These are phyloP conservation scores for Salix dunnii DNA, from an alignment of 345 rosid genomes.

Conservation along the genomic window DNA sequence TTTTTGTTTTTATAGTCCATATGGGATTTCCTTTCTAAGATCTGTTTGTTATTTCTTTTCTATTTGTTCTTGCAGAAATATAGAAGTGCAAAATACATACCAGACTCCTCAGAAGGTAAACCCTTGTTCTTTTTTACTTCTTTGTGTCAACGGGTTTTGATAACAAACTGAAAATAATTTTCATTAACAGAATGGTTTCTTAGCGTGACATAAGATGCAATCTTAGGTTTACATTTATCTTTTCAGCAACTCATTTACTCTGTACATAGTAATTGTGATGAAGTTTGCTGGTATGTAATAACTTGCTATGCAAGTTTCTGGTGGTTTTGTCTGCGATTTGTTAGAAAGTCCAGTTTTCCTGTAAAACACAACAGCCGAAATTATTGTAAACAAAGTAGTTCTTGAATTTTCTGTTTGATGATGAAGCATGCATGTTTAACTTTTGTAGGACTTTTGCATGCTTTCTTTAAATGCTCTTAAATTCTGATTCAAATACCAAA, in stretches of 20 bases:
- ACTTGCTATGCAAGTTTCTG: background rate
- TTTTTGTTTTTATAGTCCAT: background rate
- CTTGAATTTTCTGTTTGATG: too few relatives aligned
- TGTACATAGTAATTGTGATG: background rate
- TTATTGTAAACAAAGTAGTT: background rate
- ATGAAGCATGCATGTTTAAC: too few relatives aligned
- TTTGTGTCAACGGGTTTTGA: background rate
- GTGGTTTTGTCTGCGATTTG: background rate
- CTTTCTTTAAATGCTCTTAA: too few relatives aligned
- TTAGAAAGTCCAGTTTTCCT: background rate
- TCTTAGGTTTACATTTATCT: background rate
- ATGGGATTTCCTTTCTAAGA: background rate
- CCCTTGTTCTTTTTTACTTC: background rate
- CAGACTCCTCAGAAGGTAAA: conserved; percentile 66
- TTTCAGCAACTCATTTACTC: background rate
- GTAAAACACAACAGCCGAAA: background rate
- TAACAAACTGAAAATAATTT: background rate
- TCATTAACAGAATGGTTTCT: too few relatives aligned
- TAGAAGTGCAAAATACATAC: conserved; percentile 77
- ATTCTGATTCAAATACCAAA: background rate
- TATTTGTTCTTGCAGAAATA: conserved; percentile 54
- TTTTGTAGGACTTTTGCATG: background rate
- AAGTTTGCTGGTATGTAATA: background rate
- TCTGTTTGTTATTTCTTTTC: background rate
- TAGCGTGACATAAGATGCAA: too few relatives aligned